A percentile compares a stretch with the other conserved stretches of the same genome.
Evolutionary conservation across 129 eudicot species (phyloP).

Genomic region (Centella asiatica): DNA sequence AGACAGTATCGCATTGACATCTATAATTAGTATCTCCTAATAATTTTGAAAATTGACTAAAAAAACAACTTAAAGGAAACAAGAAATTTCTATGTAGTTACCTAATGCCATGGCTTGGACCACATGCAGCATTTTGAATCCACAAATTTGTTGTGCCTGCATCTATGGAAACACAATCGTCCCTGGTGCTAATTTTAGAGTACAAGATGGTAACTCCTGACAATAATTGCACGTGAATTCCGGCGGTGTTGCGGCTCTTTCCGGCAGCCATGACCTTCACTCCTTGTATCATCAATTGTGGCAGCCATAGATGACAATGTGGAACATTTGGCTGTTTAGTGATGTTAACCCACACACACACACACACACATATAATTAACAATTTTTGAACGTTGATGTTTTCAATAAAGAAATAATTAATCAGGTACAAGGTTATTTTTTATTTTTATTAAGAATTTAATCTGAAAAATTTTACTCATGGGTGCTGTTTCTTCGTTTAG

Average conservation of each 20-base stretch:
- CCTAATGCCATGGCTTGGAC: conserved; percentile 89
- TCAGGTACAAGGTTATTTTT: not conserved
- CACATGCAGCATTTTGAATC: conserved; percentile 52
- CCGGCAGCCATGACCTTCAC: conserved; percentile 42
- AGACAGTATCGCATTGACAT: no score
- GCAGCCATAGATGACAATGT: conserved; percentile 54
- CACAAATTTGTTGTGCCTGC: conserved; percentile 47
- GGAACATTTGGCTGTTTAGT: conserved; percentile 64
- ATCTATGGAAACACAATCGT: conserved; percentile 72
- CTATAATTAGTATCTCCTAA: no score
- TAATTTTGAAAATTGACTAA: no score
- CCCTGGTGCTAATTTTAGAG: conserved; percentile 59
- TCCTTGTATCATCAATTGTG: conserved; percentile 32
- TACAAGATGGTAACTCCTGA: conserved; percentile 40
- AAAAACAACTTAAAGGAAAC: no score
- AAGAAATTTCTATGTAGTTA: conserved; percentile 7
- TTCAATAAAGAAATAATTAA: not conserved
- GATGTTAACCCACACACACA: conserved; percentile 46
- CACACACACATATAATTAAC: no score
- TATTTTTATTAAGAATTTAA: no score
- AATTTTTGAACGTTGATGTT: not conserved
- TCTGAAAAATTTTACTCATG: no score
- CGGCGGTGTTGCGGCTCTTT: conserved; percentile 70
- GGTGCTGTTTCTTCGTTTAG: no score
- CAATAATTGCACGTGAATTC: conserved; percentile 55